These are phyloP conservation scores for Selenicereus undatus DNA, from an alignment of 148 eudicot species.

Conservation along the genomic window DNA sequence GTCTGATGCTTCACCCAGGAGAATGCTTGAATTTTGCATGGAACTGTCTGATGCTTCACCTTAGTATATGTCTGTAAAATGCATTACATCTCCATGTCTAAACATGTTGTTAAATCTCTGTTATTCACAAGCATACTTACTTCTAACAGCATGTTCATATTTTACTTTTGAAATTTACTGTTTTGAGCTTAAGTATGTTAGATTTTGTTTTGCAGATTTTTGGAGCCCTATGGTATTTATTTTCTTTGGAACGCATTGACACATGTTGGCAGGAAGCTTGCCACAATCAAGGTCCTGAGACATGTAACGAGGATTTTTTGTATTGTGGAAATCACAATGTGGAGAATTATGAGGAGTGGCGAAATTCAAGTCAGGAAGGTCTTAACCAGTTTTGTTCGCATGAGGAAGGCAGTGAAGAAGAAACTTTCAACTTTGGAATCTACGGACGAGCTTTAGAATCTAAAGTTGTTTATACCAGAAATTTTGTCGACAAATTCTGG, in stretches of 20 bases:
- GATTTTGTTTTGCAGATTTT: constrained; percentile 53
- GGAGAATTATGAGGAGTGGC: constrained; percentile 44
- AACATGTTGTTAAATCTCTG: neutral
- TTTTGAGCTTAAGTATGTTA: neutral
- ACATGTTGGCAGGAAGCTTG: constrained; percentile 92
- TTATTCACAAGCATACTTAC: neutral
- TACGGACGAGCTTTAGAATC: constrained; percentile 74
- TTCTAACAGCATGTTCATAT: neutral
- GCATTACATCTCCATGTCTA: neutral
- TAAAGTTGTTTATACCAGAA: constrained; percentile 52
- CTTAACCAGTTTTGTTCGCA: constrained; percentile 44
- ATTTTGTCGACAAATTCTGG: constrained; percentile 66
- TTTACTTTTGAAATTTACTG: neutral
- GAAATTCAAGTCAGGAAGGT: constrained; percentile 42
- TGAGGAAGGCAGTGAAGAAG: constrained; percentile 39
- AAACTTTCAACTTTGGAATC: constrained; percentile 75
- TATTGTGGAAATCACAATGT: constrained; percentile 63
- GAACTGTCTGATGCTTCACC: neutral
- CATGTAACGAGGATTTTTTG: constrained; percentile 43
- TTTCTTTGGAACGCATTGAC: constrained; percentile 80
- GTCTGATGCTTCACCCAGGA: neutral
- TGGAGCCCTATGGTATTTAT: constrained; percentile 90
- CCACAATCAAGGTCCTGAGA: constrained; percentile 18
- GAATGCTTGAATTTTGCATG: neutral
- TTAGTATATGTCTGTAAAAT: neutral